Evolutionary conservation across 371 early-diverging fungal genomes (phyloP), one percentile per base, ranked within the genome.

Genomic region (Mortierella sp.): DNA sequence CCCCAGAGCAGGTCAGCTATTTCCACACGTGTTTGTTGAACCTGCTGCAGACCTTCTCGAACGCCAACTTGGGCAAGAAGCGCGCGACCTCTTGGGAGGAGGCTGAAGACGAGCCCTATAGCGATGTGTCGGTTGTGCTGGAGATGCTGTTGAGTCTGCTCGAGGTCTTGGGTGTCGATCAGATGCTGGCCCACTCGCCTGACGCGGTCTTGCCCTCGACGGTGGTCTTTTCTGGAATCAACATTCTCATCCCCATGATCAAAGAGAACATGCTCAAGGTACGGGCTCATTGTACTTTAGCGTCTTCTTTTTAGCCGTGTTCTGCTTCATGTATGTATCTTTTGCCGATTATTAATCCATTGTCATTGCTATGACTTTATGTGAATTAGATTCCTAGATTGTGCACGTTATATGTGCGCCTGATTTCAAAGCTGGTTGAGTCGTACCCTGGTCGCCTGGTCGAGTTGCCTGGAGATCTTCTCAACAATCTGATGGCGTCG

Each of bases 201-300:
- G 83, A 48, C 75, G 79, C 74, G 41, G 85, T 29, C 86, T 88
- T 76, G 88, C 93, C 31, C 86, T 92, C n/a, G 88, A 93, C 73
- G 2, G 93, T 95, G 26, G 91, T 94, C 22, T 90, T 94, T 55
- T 91, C 88, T 77, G 93, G 94, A 34, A 83, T 93, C 52, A 90
- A 93, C 79, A 86, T 89, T 39, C 85, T 94, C 9, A 89, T 94
- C 24, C 94, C 94, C 0, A 89, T 94, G 87, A 91, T 94, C 72
- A 91, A 91, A 64, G 74, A 90, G 68, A 88, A 93, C 44, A 94
- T 95, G 93, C 87, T 95, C 5, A 88, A 93, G 89, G 93, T 92
- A 87, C 68, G 22, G n/a, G 37, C 41, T n/a, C n/a, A 53, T 58
- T 44, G 1, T 43, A 39, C 29, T 11, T 40, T 50, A 22, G 31